A percentile compares a stretch with the other conserved stretches of the same genome.
These are phyloP conservation scores for Capillidium heterosporum DNA, from an alignment of 371 early-diverging fungal genomes.

Conservation along the genomic window DNA sequence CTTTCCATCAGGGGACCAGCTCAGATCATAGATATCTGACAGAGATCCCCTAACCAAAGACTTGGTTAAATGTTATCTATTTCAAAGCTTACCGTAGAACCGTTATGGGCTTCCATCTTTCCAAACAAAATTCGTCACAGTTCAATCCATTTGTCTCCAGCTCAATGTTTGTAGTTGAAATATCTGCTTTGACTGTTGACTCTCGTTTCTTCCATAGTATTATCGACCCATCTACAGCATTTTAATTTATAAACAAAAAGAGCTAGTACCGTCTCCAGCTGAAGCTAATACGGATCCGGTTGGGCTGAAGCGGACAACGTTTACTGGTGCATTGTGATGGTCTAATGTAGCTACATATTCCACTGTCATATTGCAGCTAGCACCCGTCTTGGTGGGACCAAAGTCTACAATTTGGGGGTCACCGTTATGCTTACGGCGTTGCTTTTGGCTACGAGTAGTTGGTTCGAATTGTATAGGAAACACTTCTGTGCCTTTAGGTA, in stretches of 20 bases:
- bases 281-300: conserved; percentile 54
- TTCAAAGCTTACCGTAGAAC: conserved; percentile 16
- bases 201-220: conserved; percentile 61
- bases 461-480: neutral
- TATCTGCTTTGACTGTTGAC: conserved; percentile 25
- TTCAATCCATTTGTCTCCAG: conserved; percentile 13
- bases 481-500: conserved; percentile 7
- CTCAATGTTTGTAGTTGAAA: neutral
- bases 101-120: conserved; percentile 34
- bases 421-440: neutral
- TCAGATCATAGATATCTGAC: conserved; percentile 79
- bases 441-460: too few relatives aligned
- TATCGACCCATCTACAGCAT: conserved; percentile 49
- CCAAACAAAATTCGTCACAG: conserved; percentile 18
- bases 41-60: conserved; percentile 28
- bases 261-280: conserved; percentile 63
- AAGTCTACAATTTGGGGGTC: neutral
- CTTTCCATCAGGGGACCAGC: conserved; percentile 85
- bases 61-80: conserved; percentile 7
- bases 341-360: conserved; percentile 70
- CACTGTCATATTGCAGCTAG: conserved; percentile 30
- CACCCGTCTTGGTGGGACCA: conserved; percentile 9
- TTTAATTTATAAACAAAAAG: neutral
- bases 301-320: conserved; percentile 86
- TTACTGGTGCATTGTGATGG: conserved; percentile 77